Base-by-base conservation (phyloP, 306 rosid genomes). In the Benincasa hispida region DNA sequence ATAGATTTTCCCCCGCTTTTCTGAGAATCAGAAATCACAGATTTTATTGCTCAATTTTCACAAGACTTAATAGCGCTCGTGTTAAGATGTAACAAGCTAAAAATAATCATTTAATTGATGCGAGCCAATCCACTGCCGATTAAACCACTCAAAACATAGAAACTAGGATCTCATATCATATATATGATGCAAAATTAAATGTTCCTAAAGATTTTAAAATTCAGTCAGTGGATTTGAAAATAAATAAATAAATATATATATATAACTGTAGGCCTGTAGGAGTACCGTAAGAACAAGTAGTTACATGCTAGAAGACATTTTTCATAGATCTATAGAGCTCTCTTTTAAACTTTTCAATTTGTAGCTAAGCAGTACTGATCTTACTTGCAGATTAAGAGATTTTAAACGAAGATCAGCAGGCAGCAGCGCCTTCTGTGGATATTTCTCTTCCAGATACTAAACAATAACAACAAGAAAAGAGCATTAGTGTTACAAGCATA, bases 301-400 rank as follows among this genome's bases (percentile, higher is more conserved):
- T 47, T 47, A 24, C 27, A 70, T 48, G 4, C 39, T 8, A 45
- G 22, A 69, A 25, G 10, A 47, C 5, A 14, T 24, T 69, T 69
- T 24, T 45, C 53, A 11, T 70, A 28, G 60, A 25, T 72, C 25
- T 21, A 72, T 10, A 72, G 27, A 72, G 76, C 76, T 28, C 10
- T 72, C 18, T 72, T 72, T 72, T 17, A 25, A 25, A 10, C 14
- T 5, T 28, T 19, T 18, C 76, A n/a, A 50, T 72, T 72, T 17
- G 45, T 25, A 48, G 17, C 8, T 47, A 27, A 8, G 13, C 72
- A 45, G 11, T 30, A 21, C 32, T 74, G 70, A 41, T 21, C 63
- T 77, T 75, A 87, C 90, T 86, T 84, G 88, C 50, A 87, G 85
- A 81, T 82, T 82, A 53, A 80, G 85, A 87, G 86, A 84, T 81